These are phyloP conservation scores for Daphne laureola DNA, from an alignment of 441 rosid species.

Conservation along the genomic window DNA sequence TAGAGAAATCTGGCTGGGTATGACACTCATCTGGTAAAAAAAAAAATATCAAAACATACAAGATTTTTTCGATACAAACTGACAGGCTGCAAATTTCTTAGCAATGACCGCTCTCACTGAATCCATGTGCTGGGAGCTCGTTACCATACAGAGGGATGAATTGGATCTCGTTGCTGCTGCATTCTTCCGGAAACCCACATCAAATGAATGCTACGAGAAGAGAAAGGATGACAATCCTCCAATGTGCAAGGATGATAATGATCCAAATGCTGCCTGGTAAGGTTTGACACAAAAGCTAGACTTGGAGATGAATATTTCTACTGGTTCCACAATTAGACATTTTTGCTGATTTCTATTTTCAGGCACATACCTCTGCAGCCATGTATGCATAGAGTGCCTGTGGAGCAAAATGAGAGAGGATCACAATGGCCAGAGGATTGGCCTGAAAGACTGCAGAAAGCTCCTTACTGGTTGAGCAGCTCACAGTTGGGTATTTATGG, in stretches of 20 bases:
- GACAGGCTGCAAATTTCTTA: conserved; percentile 17
- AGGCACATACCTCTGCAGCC: conserved; percentile 83
- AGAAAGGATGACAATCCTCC: conserved; percentile 58
- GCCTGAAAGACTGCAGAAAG: conserved; percentile 55
- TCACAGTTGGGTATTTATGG: conserved; percentile 91
- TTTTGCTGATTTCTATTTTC: conserved; percentile 15
- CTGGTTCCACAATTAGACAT: no score
- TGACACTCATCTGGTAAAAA: background rate
- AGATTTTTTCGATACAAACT: conserved; percentile 11
- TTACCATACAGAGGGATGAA: conserved; percentile 70
- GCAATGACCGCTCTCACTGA: conserved; percentile 67
- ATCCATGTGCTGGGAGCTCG: conserved; percentile 86
- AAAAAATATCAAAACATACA: background rate
- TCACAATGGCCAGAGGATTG: conserved; percentile 67
- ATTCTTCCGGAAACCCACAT: conserved; percentile 61
- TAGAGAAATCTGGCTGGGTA: conserved; percentile 81
- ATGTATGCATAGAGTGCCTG: conserved; percentile 69
- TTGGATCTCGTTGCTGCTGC: conserved; percentile 72
- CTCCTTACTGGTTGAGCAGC: conserved; percentile 81
- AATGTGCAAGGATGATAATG: conserved; percentile 65
- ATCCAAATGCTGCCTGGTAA: conserved; percentile 89
- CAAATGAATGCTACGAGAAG: conserved; percentile 78
- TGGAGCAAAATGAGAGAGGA: conserved; percentile 46
- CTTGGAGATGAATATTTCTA: no score
- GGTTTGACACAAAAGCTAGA: background rate